phyloP scores from a whole-genome alignment of 2,329 filamentous ascomycete species.

The Fusarium metavorans region DNA sequence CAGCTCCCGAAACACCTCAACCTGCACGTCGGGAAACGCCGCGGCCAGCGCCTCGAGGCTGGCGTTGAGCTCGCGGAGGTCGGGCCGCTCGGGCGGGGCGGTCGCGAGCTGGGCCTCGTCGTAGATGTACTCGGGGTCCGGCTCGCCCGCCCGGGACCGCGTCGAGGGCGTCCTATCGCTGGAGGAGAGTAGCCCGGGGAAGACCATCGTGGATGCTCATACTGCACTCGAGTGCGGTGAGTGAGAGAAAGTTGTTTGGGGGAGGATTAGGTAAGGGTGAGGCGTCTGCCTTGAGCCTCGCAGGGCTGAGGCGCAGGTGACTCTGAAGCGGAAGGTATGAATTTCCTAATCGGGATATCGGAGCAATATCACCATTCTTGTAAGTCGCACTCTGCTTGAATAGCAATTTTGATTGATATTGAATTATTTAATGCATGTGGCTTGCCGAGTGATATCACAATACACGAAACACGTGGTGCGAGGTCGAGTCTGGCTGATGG shows the following conservation, averaged over 20 bases:
- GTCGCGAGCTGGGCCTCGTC: slow-evolving; percentile 67
- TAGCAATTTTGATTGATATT: neutral
- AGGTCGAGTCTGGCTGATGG: neutral
- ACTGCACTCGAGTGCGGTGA: slow-evolving; percentile 28
- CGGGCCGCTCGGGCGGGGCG: slow-evolving; percentile 64
- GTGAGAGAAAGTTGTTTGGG: neutral
- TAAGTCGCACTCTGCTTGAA: neutral
- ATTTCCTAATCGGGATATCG: neutral
- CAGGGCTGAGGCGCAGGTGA: slow-evolving; percentile 1
- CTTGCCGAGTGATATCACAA: neutral
- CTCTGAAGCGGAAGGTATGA: neutral
- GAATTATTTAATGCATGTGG: neutral
- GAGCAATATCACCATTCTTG: neutral
- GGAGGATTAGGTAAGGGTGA: slow-evolving; percentile 5
- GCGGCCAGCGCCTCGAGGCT: slow-evolving; percentile 76
- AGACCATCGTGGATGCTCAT: slow-evolving; percentile 61
- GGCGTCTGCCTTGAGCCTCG: slow-evolving; percentile 19
- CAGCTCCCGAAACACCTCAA: slow-evolving; percentile 87
- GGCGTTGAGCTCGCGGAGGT: slow-evolving; percentile 77
- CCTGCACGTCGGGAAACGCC: slow-evolving; percentile 83
- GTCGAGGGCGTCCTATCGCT: slow-evolving; percentile 52
- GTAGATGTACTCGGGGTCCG: slow-evolving; percentile 62
- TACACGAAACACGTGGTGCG: neutral
- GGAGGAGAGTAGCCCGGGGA: slow-evolving; percentile 61
- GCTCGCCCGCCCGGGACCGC: slow-evolving; percentile 47